A percentile compares a stretch with the other conserved stretches of the same genome.
These are phyloP conservation scores for Penicillium ochrochloron DNA, from an alignment of 495 filamentous ascomycete genomes.

Conservation along the genomic window DNA sequence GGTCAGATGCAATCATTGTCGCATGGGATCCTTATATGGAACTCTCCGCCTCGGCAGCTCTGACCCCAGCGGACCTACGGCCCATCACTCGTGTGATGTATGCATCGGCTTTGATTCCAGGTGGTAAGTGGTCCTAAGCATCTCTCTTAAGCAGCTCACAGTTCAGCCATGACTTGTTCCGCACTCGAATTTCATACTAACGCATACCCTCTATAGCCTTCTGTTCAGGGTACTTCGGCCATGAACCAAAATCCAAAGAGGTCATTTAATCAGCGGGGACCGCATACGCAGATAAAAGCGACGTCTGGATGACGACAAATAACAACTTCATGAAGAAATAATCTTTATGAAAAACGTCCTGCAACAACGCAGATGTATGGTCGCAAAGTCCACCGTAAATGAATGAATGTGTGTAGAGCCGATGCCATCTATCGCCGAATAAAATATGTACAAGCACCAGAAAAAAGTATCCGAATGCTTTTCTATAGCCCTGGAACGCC, in stretches of 20 bases:
- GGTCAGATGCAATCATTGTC: conserved; percentile 52
- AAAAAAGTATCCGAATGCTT: neutral
- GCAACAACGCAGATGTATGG: neutral
- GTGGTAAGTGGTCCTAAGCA: conserved; percentile 51
- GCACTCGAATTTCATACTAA: neutral
- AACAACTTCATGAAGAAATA: neutral
- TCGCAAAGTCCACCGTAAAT: neutral
- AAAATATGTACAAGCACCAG: conserved; percentile 19
- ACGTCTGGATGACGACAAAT: neutral
- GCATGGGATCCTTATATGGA: conserved; percentile 58
- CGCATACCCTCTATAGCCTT: conserved; percentile 34
- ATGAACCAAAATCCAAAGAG: conserved; percentile 29
- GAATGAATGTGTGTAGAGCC: neutral
- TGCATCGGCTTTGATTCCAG: conserved; percentile 64
- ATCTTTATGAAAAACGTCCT: neutral
- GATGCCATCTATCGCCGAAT: conserved; percentile 25
- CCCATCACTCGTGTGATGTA: conserved; percentile 71
- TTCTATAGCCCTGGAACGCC: conserved; percentile 75
- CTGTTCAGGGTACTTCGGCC: conserved; percentile 42
- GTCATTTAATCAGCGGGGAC: neutral
- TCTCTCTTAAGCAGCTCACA: neutral
- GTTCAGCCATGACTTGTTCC: neutral
- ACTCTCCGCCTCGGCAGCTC: conserved; percentile 29
- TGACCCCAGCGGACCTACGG: conserved; percentile 53
- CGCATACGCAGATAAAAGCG: neutral